A percentile compares a stretch with the other conserved stretches of the same genome.
These are phyloP conservation scores for Yarrowia sp. DNA, from an alignment of 805 yeast genomes.

Conservation along the genomic window DNA sequence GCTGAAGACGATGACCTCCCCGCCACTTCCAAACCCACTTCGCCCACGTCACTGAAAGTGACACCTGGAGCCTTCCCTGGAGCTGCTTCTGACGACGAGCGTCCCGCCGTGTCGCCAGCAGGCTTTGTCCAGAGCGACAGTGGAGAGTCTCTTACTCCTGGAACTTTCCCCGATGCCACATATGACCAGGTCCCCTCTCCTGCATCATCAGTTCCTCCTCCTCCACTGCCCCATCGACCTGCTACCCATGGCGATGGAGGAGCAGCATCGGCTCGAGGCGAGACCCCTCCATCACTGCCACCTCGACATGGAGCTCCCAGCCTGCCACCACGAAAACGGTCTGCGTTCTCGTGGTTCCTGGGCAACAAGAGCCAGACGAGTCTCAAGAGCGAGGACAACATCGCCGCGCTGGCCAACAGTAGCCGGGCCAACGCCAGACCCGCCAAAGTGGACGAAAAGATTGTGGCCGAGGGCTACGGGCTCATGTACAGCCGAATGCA, in stretches of 20 bases:
- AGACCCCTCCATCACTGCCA: conserved; percentile 36
- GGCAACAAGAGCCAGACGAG: conserved; percentile 23
- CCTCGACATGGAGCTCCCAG: conserved; percentile 36
- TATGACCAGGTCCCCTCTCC: conserved; percentile 4
- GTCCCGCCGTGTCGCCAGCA: neutral
- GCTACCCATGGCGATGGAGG: neutral
- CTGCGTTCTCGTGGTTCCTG: conserved; percentile 26
- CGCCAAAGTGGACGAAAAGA: conserved; percentile 12
- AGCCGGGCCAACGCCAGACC: conserved; percentile 9
- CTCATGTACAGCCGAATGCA: conserved; percentile 22
- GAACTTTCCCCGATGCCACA: conserved; percentile 16
- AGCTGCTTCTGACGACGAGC: neutral
- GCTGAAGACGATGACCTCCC: conserved; percentile 6
- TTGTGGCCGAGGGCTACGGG: conserved; percentile 20
- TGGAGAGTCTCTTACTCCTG: conserved; percentile 4
- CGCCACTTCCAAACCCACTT: neutral
- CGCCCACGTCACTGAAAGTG: conserved; percentile 1
- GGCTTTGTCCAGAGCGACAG: neutral
- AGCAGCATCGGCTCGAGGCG: neutral
- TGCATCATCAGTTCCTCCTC: conserved; percentile 21
- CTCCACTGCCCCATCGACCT: conserved; percentile 28
- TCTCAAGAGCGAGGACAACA: conserved; percentile 22
- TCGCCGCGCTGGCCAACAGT: conserved; percentile 10
- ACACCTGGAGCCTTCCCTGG: conserved; percentile 20
- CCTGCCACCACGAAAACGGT: conserved; percentile 23